Evolutionary conservation across 2,329 filamentous ascomycete genomes (phyloP).

Genomic region (Ophiostoma sp.): DNA sequence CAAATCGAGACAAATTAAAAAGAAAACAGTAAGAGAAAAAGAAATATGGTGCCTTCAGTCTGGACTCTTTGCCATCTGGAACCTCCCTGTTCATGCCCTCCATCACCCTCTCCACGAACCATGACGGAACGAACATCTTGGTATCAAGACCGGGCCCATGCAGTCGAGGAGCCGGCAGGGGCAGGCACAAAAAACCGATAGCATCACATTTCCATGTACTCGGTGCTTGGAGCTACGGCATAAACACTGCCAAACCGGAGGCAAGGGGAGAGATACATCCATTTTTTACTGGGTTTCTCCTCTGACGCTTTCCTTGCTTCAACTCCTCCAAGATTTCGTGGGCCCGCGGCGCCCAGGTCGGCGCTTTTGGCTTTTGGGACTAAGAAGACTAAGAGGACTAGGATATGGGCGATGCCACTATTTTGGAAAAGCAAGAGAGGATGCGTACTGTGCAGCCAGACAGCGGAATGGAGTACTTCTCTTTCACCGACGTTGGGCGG

Average conservation of each 20-base stretch:
- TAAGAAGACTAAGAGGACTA: background rate
- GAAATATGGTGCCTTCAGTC: background rate
- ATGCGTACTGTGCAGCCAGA: too few relatives aligned
- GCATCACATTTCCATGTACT: background rate
- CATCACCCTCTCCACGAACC: background rate
- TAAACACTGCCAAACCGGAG: background rate
- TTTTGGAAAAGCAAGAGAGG: background rate
- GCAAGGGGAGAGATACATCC: background rate
- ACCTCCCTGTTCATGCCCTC: background rate
- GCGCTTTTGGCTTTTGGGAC: background rate
- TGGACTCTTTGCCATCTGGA: background rate
- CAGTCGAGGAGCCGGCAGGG: background rate
- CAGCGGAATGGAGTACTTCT: background rate
- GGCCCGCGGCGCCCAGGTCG: background rate
- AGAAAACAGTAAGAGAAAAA: background rate
- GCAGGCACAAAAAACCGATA: background rate
- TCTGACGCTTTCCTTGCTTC: background rate
- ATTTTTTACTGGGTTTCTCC: background rate
- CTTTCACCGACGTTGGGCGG: background rate
- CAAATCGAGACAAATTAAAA: background rate
- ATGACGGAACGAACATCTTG: background rate
- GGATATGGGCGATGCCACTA: slow-evolving; percentile 7
- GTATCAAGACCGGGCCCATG: background rate
- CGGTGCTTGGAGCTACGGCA: background rate
- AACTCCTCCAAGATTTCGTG: background rate